A percentile compares a stretch with the other conserved stretches of the same genome.
Conservation (phyloP, 345 rosid genomes). For the Brassica napus region DNA sequence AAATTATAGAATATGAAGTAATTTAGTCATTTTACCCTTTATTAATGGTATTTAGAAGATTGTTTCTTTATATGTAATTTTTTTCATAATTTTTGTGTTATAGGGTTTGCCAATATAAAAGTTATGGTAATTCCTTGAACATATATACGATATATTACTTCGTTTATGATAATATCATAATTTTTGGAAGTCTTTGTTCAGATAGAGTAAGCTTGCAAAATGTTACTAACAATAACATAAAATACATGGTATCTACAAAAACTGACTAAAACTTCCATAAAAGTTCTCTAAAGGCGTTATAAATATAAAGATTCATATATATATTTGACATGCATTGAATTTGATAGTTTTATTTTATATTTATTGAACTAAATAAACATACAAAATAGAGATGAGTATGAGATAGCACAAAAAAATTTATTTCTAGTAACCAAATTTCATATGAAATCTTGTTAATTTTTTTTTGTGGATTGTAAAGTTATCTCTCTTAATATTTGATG, state of each 20-base stretch:
- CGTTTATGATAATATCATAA: neutral
- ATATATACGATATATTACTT: neutral
- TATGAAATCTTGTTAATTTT: neutral
- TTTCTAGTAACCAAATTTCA: neutral
- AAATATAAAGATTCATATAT: neutral
- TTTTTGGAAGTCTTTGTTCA: neutral
- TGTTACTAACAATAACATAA: neutral
- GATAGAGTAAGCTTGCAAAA: neutral
- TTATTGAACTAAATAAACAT: too few species aligned
- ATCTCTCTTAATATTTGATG: neutral
- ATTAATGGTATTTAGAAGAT: neutral
- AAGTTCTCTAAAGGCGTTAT: neutral
- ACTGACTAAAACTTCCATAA: neutral
- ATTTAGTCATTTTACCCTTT: neutral
- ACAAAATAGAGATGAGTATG: too few species aligned
- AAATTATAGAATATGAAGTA: neutral
- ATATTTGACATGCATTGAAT: neutral
- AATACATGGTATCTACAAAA: neutral
- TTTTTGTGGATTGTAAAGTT: neutral
- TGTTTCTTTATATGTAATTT: neutral
- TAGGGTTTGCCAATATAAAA: neutral
- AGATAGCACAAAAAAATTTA: too few species aligned
- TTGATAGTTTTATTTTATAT: neutral
- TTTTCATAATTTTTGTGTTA: neutral
- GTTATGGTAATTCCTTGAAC: neutral